phyloP scores from a whole-genome alignment of 257 asterid species.

The Hygrophila difformis region DNA sequence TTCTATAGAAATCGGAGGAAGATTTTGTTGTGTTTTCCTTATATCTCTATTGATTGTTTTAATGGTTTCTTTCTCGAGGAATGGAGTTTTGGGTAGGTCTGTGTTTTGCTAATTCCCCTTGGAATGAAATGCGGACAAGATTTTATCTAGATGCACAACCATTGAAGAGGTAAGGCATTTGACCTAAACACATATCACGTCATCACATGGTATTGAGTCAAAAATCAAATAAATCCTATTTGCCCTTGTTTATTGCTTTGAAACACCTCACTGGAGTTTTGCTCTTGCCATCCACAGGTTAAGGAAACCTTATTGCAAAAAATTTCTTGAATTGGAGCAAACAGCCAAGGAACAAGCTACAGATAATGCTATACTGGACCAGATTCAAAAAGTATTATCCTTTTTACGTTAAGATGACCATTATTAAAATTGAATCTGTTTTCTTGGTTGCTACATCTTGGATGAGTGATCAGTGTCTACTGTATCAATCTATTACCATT shows the following conservation, averaged over 20 bases:
- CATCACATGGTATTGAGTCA: conserved; percentile 1
- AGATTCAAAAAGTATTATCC: conserved; percentile 51
- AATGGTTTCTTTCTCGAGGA: no score
- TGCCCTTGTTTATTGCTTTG: background rate
- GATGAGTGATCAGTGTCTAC: background rate
- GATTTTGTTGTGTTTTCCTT: no score
- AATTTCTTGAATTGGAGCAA: conserved; percentile 73
- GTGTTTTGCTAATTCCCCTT: no score
- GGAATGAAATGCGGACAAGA: conserved; percentile 75
- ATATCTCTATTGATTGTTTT: no score
- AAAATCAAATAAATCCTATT: background rate
- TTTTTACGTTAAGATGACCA: background rate
- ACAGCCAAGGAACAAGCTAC: conserved; percentile 95
- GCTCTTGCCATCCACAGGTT: conserved; percentile 44
- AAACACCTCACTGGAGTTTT: conserved; percentile 5
- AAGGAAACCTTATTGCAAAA: conserved; percentile 56
- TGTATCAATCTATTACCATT: background rate
- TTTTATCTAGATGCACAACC: conserved; percentile 70
- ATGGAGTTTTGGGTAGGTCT: no score
- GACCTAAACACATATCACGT: background rate
- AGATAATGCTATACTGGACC: conserved; percentile 91
- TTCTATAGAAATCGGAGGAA: no score
- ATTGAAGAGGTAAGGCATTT: conserved; percentile 56
- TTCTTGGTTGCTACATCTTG: background rate
- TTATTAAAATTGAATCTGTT: background rate